phyloP scores from a whole-genome alignment of 2,329 filamentous ascomycete species.

The Microsporum canis region DNA sequence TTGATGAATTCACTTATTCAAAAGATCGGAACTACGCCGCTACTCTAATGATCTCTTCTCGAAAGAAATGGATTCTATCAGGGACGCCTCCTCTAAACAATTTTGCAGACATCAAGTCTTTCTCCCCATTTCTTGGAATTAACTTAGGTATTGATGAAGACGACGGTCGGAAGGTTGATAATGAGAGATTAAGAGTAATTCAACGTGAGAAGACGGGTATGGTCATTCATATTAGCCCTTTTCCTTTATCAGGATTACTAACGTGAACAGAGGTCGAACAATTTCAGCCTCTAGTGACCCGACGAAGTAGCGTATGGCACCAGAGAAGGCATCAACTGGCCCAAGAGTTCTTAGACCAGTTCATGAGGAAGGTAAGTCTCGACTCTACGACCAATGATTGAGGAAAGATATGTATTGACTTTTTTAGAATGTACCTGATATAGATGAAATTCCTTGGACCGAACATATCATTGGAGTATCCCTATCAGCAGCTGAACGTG shows the following conservation, averaged over 20 bases:
- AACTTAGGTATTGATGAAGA: constrained; percentile 45
- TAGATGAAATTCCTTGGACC: constrained; percentile 35
- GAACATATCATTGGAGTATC: constrained; percentile 36
- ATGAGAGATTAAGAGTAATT: constrained; percentile 35
- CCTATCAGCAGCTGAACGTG: constrained; percentile 39
- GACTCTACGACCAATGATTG: not conserved
- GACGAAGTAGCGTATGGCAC: constrained; percentile 44
- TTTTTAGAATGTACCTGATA: constrained; percentile 31
- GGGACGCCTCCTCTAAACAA: constrained; percentile 49
- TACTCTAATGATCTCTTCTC: constrained; percentile 38
- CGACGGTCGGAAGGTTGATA: constrained; percentile 33
- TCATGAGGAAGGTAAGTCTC: constrained; percentile 35
- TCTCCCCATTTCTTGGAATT: constrained; percentile 46
- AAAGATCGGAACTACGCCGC: constrained; percentile 32
- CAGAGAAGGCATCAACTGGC: constrained; percentile 40
- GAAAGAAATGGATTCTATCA: constrained; percentile 51
- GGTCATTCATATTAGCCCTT: constrained; percentile 6
- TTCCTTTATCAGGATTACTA: constrained; percentile 13
- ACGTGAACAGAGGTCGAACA: constrained; percentile 38
- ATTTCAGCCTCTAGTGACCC: constrained; percentile 43
- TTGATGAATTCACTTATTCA: constrained; percentile 55
- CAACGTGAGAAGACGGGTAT: constrained; percentile 36
- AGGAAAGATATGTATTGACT: not conserved
- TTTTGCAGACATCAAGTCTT: constrained; percentile 49
- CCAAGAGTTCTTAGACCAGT: constrained; percentile 45